Evolutionary conservation across 208 protist species (phyloP).

Genomic region (Porcisia hertigi): DNA sequence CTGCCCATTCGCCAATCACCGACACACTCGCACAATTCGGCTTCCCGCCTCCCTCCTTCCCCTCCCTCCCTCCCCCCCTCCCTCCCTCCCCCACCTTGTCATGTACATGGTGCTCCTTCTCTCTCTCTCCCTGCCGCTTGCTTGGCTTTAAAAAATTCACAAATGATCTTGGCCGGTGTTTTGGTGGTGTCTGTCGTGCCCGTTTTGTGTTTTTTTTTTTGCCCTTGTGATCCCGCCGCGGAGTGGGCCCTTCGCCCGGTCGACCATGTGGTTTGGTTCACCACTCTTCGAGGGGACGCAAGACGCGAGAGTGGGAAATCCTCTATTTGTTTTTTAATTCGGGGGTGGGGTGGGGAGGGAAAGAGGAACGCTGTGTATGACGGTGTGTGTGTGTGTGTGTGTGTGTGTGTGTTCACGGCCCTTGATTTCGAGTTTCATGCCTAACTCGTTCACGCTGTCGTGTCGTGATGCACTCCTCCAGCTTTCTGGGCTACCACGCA

Average conservation of each 20-base stretch:
- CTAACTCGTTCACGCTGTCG: no score
- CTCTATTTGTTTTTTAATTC: neutral
- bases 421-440: no score
- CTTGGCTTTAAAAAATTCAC: no score
- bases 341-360: neutral
- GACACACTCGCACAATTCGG: neutral
- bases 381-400: neutral
- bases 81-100: neutral
- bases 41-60: neutral
- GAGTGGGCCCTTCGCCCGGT: no score
- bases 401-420: neutral
- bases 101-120: neutral
- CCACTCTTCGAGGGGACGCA: no score
- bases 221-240: no score
- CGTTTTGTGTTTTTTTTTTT: neutral
- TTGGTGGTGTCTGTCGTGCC: neutral
- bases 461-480: no score
- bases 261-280: no score
- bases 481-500: no score
- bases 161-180: no score
- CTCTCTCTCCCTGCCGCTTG: no score
- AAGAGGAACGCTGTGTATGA: neutral
- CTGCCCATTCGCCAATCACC: neutral
- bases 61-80: neutral
- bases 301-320: neutral